These are phyloP conservation scores for Kodamaea neixiangensis DNA, from an alignment of 805 yeast species.

Conservation along the genomic window DNA sequence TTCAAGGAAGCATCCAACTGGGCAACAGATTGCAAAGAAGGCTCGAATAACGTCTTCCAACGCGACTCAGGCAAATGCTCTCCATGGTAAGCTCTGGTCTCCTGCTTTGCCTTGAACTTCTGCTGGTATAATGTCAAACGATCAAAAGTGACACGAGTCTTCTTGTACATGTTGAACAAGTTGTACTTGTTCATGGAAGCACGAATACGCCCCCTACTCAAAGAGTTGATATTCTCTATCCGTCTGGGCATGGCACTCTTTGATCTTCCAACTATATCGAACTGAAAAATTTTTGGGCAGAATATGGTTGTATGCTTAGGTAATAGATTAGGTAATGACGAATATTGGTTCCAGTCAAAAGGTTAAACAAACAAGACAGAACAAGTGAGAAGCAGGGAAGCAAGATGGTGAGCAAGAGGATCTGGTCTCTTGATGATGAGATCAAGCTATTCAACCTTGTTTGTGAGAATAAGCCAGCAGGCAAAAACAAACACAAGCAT, in stretches of 20 bases:
- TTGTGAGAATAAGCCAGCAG: slow-evolving; percentile 70
- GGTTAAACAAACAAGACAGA: not conserved
- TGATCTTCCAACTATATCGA: not conserved
- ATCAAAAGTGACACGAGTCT: slow-evolving; percentile 53
- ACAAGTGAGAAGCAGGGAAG: not conserved
- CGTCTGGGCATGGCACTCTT: slow-evolving; percentile 55
- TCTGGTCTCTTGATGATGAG: slow-evolving; percentile 66
- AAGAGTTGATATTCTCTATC: slow-evolving; percentile 56
- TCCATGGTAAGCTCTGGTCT: slow-evolving; percentile 94
- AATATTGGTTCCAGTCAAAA: too few species aligned
- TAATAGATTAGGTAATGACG: not conserved
- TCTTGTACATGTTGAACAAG: slow-evolving; percentile 83
- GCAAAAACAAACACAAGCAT: slow-evolving; percentile 47
- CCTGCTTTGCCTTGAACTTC: slow-evolving; percentile 88
- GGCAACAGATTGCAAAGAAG: slow-evolving; percentile 79
- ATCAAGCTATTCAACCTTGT: slow-evolving; percentile 59
- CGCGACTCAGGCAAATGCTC: slow-evolving; percentile 85
- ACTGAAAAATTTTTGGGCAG: slow-evolving; percentile 14
- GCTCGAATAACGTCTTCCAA: slow-evolving; percentile 71
- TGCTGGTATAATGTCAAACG: slow-evolving; percentile 82
- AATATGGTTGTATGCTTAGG: slow-evolving; percentile 52
- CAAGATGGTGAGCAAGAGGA: slow-evolving; percentile 14
- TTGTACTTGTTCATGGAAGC: slow-evolving; percentile 91
- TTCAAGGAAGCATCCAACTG: slow-evolving; percentile 81
- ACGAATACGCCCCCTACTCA: slow-evolving; percentile 73